Evolutionary conservation across 2,329 filamentous ascomycete genomes (phyloP).

Genomic region (Pezizomycotina sp.): DNA sequence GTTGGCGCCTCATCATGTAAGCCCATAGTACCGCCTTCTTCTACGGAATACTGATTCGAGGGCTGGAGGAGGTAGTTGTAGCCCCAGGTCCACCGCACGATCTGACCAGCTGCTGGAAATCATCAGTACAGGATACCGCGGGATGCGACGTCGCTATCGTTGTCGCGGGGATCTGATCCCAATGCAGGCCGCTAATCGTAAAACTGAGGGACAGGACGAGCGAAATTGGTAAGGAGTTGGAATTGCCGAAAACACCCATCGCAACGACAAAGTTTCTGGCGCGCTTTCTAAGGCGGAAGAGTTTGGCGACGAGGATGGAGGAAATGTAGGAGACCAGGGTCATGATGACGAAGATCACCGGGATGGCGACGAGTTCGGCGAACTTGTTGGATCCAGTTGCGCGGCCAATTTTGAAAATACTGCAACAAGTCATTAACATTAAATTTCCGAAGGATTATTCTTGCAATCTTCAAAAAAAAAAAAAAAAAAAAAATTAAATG

Average conservation of each 20-base stretch:
- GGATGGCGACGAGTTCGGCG: constrained; percentile 77
- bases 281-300: constrained; percentile 67
- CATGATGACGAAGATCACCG: constrained; percentile 81
- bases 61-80: constrained; percentile 89
- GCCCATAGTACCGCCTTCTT: constrained; percentile 29
- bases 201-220: constrained; percentile 86
- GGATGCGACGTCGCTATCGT: constrained; percentile 84
- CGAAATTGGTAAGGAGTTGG: constrained; percentile 92
- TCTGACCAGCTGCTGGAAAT: constrained; percentile 98
- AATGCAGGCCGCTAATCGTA: constrained; percentile 80
- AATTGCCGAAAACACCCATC: constrained; percentile 89
- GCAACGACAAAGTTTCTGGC: constrained; percentile 88
- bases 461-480: no score
- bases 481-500: no score
- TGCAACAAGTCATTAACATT: constrained; percentile 28
- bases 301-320: constrained; percentile 50
- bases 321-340: constrained; percentile 73
- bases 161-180: constrained; percentile 81
- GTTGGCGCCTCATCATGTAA: constrained; percentile 42
- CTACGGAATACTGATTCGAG: constrained; percentile 53
- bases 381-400: constrained; percentile 87
- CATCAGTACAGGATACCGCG: constrained; percentile 88
- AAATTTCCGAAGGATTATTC: constrained; percentile 12
- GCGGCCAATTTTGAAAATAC: constrained; percentile 95
- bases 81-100: constrained; percentile 95